Conservation (phyloP, 345 rosid species). For the Alliaria petiolata region DNA sequence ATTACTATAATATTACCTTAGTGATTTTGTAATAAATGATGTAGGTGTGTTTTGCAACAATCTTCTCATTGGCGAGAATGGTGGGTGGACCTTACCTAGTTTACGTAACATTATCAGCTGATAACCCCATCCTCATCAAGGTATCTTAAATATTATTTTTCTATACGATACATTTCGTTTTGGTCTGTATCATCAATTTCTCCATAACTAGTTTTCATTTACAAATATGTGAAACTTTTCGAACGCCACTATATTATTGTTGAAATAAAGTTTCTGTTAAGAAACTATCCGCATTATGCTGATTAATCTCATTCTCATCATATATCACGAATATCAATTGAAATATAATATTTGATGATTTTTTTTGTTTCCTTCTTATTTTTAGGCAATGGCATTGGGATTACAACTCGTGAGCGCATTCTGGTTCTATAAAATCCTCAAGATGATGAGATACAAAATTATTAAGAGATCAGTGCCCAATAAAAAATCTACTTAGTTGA, state of each 20-base stretch:
- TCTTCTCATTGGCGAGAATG: constrained; percentile 37
- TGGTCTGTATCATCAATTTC: not conserved
- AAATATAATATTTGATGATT: not conserved
- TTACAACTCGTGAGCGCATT: constrained; percentile 71
- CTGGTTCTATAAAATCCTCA: constrained; percentile 85
- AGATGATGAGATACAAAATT: constrained; percentile 66
- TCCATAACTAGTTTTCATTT: not conserved
- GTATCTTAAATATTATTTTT: not conserved
- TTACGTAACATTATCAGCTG: constrained; percentile 23
- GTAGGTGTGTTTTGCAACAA: constrained; percentile 34
- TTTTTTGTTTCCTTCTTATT: not conserved
- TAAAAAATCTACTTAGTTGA: not conserved
- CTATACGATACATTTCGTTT: not conserved
- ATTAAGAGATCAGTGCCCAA: constrained; percentile 10
- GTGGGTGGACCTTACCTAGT: constrained; percentile 35
- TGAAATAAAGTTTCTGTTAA: not conserved
- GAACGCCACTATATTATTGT: not conserved
- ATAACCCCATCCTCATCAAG: constrained; percentile 32
- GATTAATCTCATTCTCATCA: not conserved
- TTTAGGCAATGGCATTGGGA: constrained; percentile 65
- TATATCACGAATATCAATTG: not conserved
- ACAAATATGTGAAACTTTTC: not conserved
- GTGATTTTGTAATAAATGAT: not conserved
- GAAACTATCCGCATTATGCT: not conserved
- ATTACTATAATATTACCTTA: not conserved